Evolutionary conservation across 345 rosid genomes (phyloP), one percentile per base, ranked within the genome.

Genomic region (Syzygium grande): DNA sequence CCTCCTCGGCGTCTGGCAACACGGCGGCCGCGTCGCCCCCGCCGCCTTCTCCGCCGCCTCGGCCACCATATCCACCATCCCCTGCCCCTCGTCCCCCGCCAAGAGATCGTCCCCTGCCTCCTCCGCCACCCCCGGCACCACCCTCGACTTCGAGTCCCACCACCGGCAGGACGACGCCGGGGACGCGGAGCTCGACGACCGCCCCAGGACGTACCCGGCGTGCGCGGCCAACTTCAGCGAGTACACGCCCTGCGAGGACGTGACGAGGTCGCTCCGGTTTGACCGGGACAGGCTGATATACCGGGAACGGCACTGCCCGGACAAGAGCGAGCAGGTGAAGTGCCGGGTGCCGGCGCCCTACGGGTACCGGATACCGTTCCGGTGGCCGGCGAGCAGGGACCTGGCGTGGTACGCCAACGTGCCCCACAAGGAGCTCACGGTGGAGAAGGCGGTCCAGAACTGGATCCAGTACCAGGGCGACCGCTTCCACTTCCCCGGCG

Each of bases 381-480:
- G 65, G 51, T 93, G 95, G 93, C 95, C 94, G 25, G 85, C 46
- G 58, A 90, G 94, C 90, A 68, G 95, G 83, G 91, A 92, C 55
- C 89, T 77, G 41, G 94, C 92, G 15, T 92, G 93, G 93, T 92
- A 90, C 86, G 92, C 89, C 8, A 93, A 93, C 61, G 93, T 91
- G 84, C 95, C 94, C 23, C 93, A 93, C 88, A 90, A 91, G 80
- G 94, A 92, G 34, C 91, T 93, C 4, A 92, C 95, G 29, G 92
- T 91, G 55, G 95, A 92, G 92, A 93, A 93, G 91, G 93, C 95
- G 29, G 93, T 86, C 86, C 94, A 93, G 89, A 93, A 93, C 78
- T 93, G 95, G 95, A 93, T 93, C 52, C 90, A 86, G 49, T 92
- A 56, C 86, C 90, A 89, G 84, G 94, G 92, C 17, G 91, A 92